Base-by-base conservation (phyloP, 1,139 yeast genomes). In the Diutina pseudorugosa region DNA sequence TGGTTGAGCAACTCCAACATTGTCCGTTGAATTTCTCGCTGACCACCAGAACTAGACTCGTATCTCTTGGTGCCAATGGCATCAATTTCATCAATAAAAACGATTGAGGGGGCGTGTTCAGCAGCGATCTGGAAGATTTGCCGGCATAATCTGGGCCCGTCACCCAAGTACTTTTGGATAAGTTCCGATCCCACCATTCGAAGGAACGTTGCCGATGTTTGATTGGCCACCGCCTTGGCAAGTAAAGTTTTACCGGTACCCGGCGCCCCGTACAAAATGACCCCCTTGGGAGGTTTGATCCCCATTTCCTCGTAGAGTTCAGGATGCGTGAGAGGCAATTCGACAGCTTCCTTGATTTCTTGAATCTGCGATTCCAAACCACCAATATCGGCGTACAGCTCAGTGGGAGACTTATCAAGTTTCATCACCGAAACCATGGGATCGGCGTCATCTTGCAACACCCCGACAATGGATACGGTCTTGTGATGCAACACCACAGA, bases 241-340 rank as follows among this genome's bases (percentile, higher is more conserved):
- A 94, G 76, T 58, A 94, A 73, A 0, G 99, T 94, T 69, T 94
- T 94, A 64, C 99, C 99, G 0, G 98, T 94, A 68, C 99, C 99
- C 40, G 99, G 99, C 0, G 98, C 96, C 61, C 99, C 99, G 65
- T 94, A 94, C 56, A 94, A 76, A 61, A 94, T 91, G 53, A 94
- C 98, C 70, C 99, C 99, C 72, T 93, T 93, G 52, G 99, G 99
- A 8, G 98, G 98, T 64, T 91, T 90, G 65, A 94, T 93, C 60
- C 99, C 99, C 97, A 94, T 93, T 70, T 93, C 98, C 70, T 94
- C 97, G 69, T 93, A 94, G 60, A 94, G 74, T 68, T 94, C 98
- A 1, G 98, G 98, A 68, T 94, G 98, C 20, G 98, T 91, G 59
- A 94, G 76, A 9, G 99, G 99, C 63, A 94, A 77, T 68, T 94